Evolutionary conservation across 1,139 yeast species (phyloP), one percentile per base, ranked within the genome.

Genomic region (Oligophagozyma castellii): DNA sequence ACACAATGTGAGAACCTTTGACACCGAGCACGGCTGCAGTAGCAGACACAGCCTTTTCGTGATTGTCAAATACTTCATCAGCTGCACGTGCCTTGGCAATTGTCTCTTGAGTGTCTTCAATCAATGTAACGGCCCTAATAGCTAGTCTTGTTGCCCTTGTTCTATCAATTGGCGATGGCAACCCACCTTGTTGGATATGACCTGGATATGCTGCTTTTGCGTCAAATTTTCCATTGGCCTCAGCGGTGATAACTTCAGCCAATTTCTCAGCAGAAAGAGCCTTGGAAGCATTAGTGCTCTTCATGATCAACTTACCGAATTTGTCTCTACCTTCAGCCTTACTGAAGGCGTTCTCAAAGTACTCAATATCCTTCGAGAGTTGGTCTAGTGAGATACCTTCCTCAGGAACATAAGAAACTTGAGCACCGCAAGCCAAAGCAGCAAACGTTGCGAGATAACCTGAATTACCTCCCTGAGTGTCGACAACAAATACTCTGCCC

Each of bases 401-500:
- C 54, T 89, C 98, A 10, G 98, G 98, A 12, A 84, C 81, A 54
- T 86, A 89, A 5, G 89, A 80, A 5, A 93, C 93, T 41, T 79
- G 73, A 2, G 96, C 93, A 35, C 98, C 98, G 27, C 89, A 78
- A 29, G 83, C 79, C 38, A 89, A 64, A n/a, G 92, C 86, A 22
- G 86, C 77, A 51, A 69, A 73, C 2, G 94, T 73, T 8, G 96
- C 95, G 46, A 89, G 73, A 55, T 72, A 89, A 19, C 98, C 98
- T 5, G 93, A 77, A 57, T 83, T 78, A 32, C 96, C 98, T 44
- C 98, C 98, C 63, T 89, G 96, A 20, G 81, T 93, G 49, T 89
- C 98, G 37, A 89, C 94, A 16, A 89, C 95, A 53, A 89, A 89
- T 5, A 81, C 93, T 50, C 98, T 71, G 45, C 92, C 80, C 61